Evolutionary conservation across 1,139 yeast species (phyloP).

Genomic region (Suhomyces anneliseae): DNA sequence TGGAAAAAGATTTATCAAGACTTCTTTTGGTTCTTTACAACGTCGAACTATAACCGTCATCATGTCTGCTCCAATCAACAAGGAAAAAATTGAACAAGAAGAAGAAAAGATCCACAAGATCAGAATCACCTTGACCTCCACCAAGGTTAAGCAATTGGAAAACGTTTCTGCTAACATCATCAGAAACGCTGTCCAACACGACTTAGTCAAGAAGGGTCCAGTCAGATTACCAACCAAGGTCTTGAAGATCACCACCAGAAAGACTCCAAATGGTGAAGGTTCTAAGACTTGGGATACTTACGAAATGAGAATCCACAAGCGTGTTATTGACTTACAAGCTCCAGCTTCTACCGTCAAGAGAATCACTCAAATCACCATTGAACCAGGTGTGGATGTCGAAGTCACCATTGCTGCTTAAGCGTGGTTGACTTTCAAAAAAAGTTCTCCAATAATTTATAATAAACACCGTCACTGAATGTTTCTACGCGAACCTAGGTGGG

Average conservation of each 20-base stretch:
- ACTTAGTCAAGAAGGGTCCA: constrained; percentile 94
- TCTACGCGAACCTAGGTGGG: constrained; percentile 3
- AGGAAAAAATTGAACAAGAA: constrained; percentile 78
- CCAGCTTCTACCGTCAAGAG: constrained; percentile 93
- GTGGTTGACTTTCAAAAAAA: neutral
- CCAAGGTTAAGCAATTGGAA: constrained; percentile 98
- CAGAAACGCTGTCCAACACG: constrained; percentile 79
- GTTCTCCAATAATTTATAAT: neutral
- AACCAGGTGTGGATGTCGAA: constrained; percentile 47
- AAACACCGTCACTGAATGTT: constrained; percentile 4
- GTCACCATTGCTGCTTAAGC: constrained; percentile 34
- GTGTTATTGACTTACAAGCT: constrained; percentile 97
- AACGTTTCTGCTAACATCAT: constrained; percentile 86
- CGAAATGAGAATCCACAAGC: constrained; percentile 99
- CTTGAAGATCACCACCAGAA: constrained; percentile 98
- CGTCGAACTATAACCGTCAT: constrained; percentile 46
- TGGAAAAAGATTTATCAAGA: constrained; percentile 13
- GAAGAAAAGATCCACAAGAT: constrained; percentile 86
- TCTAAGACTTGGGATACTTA: constrained; percentile 99
- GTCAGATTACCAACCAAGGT: constrained; percentile 99
- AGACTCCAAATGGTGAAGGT: constrained; percentile 99
- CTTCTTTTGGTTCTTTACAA: constrained; percentile 28
- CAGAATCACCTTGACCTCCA: constrained; percentile 98
- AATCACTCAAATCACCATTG: constrained; percentile 89
- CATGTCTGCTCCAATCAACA: constrained; percentile 79